Evolutionary conservation across 441 rosid genomes (phyloP).

Genomic region (Aquilaria agallochum): DNA sequence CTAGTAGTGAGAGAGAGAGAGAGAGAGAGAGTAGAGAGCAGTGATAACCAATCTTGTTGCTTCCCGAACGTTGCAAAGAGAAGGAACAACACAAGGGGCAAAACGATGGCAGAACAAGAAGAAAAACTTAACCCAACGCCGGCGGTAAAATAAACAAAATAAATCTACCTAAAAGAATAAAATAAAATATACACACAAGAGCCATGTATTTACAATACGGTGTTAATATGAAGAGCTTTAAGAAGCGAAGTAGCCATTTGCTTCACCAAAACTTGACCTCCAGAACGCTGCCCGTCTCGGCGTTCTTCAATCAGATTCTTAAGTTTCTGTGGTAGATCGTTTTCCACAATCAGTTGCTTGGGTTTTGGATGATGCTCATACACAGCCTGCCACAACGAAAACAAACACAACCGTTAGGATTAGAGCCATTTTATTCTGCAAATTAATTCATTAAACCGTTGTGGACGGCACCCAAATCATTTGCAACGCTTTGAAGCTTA

Average conservation of each 20-base stretch:
- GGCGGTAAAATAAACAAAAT: not conserved
- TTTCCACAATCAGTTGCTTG: slow-evolving; percentile 96
- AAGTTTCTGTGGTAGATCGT: slow-evolving; percentile 82
- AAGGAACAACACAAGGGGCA: too few species aligned
- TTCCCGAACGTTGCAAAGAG: too few species aligned
- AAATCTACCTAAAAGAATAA: slow-evolving; percentile 5
- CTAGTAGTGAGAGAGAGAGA: too few species aligned
- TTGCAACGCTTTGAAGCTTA: too few species aligned
- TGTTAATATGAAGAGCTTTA: slow-evolving; percentile 68
- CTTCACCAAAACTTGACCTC: slow-evolving; percentile 96
- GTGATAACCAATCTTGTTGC: too few species aligned
- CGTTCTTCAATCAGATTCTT: slow-evolving; percentile 93
- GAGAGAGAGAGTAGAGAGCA: too few species aligned
- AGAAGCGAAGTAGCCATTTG: slow-evolving; percentile 99
- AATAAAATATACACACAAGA: slow-evolving; percentile 10
- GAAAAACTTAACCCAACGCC: too few species aligned
- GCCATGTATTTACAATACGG: slow-evolving; percentile 45
- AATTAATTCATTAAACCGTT: too few species aligned
- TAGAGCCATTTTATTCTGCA: not conserved
- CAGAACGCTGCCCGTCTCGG: slow-evolving; percentile 88
- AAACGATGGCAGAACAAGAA: too few species aligned
- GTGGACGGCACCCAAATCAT: too few species aligned
- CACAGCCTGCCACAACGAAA: slow-evolving; percentile 58
- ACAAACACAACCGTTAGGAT: slow-evolving; percentile 5
- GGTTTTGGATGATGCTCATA: slow-evolving; percentile 99